Percentiles rank a stretch among this genome's conserved stretches.
Evolutionary conservation across 75 land plant species (phyloP).

Genomic region (Picea sitchensis): DNA sequence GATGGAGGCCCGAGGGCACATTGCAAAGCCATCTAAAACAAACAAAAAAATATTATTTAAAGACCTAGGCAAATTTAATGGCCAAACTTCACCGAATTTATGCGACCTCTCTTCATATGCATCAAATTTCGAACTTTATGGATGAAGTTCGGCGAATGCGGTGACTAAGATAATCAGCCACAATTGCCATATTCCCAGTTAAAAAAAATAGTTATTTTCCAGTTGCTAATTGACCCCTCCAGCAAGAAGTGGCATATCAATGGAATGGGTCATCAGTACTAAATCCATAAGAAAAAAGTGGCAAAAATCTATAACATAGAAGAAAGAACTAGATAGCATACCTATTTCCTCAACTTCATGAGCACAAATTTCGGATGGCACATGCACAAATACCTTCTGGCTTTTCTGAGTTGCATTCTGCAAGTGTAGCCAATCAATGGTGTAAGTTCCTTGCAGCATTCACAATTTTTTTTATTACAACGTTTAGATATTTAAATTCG

Average conservation of each 20-base stretch:
- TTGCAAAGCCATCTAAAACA: no score
- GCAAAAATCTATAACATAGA: not conserved
- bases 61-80: no score
- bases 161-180: not conserved
- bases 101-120: no score
- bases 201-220: not conserved
- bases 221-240: not conserved
- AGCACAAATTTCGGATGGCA: slow-evolving; percentile 95
- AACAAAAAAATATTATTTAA: no score
- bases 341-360: slow-evolving; percentile 99
- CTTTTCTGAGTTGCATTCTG: slow-evolving; percentile 99
- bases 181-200: not conserved
- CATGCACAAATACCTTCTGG: slow-evolving; percentile 95
- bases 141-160: no score
- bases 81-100: no score
- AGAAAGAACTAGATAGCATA: slow-evolving; percentile 22
- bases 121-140: no score
- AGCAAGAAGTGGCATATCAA: not conserved
- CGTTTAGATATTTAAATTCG: not conserved
- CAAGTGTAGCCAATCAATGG: slow-evolving; percentile 4
- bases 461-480: no score
- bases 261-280: not conserved
- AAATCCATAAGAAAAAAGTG: not conserved
- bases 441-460: not conserved
- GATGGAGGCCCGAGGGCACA: no score